Evolutionary conservation across 2,329 filamentous ascomycete species (phyloP).

Genomic region (Aureobasidium uvarum): DNA sequence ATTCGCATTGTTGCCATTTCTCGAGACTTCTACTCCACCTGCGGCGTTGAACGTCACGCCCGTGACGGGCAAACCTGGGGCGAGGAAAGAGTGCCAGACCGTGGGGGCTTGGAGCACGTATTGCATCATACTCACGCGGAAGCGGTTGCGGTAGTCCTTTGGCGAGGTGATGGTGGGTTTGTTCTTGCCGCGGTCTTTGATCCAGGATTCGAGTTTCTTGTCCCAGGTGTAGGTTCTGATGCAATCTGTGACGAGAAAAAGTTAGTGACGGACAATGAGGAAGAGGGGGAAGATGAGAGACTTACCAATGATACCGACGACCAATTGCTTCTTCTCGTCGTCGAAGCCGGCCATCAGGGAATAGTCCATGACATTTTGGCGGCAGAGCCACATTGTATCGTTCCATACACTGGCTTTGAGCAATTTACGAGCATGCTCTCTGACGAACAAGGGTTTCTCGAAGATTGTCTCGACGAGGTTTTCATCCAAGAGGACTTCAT

Average conservation of each 20-base stretch:
- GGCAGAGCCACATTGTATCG: conserved; percentile 89
- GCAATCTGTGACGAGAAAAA: conserved; percentile 59
- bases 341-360: conserved; percentile 98
- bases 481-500: conserved; percentile 94
- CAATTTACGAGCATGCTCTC: conserved; percentile 94
- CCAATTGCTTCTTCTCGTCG: conserved; percentile 81
- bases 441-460: conserved; percentile 89
- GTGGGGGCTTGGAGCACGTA: conserved; percentile 74
- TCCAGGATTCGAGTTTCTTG: conserved; percentile 99
- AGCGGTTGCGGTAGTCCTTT: conserved; percentile 95
- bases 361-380: conserved; percentile 99
- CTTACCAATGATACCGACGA: conserved; percentile 80
- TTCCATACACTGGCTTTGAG: conserved; percentile 93
- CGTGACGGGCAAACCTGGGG: conserved; percentile 37
- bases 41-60: conserved; percentile 32
- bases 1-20: neutral
- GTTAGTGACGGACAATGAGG: neutral
- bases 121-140: conserved; percentile 94
- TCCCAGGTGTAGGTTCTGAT: conserved; percentile 99
- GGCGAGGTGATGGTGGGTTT: conserved; percentile 94
- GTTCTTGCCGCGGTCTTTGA: conserved; percentile 89
- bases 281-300: neutral
- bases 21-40: neutral
- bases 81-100: conserved; percentile 69
- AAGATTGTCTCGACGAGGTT: conserved; percentile 99